Base-by-base conservation (phyloP, 139 green algal genomes). In the Edaphochlamys debaryana region DNA sequence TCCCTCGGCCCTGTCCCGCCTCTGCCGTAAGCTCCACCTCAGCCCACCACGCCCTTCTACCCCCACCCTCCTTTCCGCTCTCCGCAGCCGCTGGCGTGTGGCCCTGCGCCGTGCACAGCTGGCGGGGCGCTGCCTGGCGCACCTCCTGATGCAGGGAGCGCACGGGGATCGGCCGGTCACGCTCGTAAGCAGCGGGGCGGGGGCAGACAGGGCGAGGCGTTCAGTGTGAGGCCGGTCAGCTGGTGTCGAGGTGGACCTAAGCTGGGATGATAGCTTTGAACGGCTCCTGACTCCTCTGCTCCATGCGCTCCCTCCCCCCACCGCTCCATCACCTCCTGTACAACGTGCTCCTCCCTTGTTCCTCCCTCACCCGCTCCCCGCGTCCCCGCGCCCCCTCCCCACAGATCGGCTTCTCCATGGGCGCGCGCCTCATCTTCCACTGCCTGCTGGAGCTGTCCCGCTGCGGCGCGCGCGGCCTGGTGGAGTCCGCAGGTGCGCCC, bases 401-500 rank as follows among this genome's bases (percentile, higher is more conserved):
- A 5, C 68, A 85, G 79, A 71, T 94, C 19, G 92, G 88, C 52
- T 91, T 90, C 79, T 87, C 76, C 70, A 92, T 95, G 63, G 92
- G 92, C 36, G 90, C 92, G 7, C 80, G 89, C 20, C 80, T 96
- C 3, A 84, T 97, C 15, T 98, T 96, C 87, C 89, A 95, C 80
- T 95, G 89, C 84, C 86, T 98, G 42, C 64, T 84, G 64, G 95
- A 98, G 91, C 91, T 98, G 34, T 54, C 36, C 27, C 74, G 87
- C 63, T 79, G 64, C 72, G 85, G 85, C 7, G 67, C 40, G 0
- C 69, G 73, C 22, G 93, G 94, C 34, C 86, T 94, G 19, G 90
- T 96, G 70, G 92, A 96, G 86, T 83, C 94, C 96, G 41, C 67
- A 96, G 84, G 83, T 98, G 81, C 94, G 95, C 42, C 79, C 89